Evolutionary conservation across 306 rosid species (phyloP), one percentile per base, ranked within the genome.

Genomic region (Vicia faba): DNA sequence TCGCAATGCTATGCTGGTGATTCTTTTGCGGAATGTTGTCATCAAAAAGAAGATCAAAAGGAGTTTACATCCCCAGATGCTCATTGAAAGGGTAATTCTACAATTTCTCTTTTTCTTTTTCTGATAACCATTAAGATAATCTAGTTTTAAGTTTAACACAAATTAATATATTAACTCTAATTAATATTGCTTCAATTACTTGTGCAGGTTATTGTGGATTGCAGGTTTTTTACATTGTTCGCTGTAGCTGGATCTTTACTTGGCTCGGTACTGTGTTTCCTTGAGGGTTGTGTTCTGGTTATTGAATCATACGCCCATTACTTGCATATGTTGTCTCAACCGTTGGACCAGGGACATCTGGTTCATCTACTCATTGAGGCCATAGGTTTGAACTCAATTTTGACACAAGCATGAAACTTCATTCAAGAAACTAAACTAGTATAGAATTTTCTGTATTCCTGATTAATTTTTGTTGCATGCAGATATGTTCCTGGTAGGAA

Each of bases 401-500:
- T 31, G 2, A 31, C 0, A 5, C 8, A 5, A 31, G 5, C 8
- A 33, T 33, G 16, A 43, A 4, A 13, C 9, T 8, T 18, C 11
- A 48, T 48, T 7, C 54, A 16, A 15, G 12, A 48, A 48, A 16
- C 19, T 16, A 8, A 16, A 25, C 28, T 25, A 25, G 28, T 25
- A 6, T 43, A 43, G 7, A n/a, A n/a, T 54, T 72, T 38, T 18
- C 26, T 48, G 28, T 33, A 28, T 11, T 62, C 23, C 9, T 18
- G 16, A 14, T 46, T 33, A 3, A 8, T 5, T 26, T 18, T 31
- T 43, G 3, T 63, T 55, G 11, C 38, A 26, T 55, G 79, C 82
- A 81, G 85, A 81, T 51, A 61, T 75, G 82, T 81, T 74, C 77
- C 19, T 81, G 4, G 51, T 78, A 49, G 85, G 85, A 69, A 81